Conservation (phyloP, 129 eudicot genomes). For the Tagetes patula region DNA sequence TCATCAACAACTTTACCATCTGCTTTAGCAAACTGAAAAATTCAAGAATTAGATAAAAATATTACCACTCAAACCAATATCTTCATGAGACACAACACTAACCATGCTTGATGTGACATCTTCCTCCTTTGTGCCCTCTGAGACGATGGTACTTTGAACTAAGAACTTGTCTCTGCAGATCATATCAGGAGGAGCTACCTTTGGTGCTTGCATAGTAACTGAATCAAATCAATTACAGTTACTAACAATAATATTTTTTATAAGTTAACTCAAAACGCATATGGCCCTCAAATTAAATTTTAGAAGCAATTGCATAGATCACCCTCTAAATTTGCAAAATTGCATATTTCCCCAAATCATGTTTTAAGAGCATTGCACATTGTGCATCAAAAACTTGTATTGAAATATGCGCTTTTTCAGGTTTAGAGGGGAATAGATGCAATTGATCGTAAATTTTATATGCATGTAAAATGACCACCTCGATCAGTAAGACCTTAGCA, state of each 20-base stretch:
- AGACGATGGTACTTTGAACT: constrained; percentile 55
- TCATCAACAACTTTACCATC: constrained; percentile 59
- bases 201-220: constrained; percentile 67
- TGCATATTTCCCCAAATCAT: too few relatives aligned
- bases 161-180: constrained; percentile 70
- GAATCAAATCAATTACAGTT: constrained; percentile 19
- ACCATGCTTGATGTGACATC: constrained; percentile 59
- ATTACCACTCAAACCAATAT: constrained; percentile 7
- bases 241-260: not conserved
- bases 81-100: constrained; percentile 16
- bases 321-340: too few relatives aligned
- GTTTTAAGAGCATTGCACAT: too few relatives aligned
- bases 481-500: not conserved
- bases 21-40: constrained; percentile 58
- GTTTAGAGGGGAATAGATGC: too few relatives aligned
- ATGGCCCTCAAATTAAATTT: not conserved
- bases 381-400: too few relatives aligned
- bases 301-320: not conserved
- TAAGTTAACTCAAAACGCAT: not conserved
- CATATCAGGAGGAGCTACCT: constrained; percentile 50
- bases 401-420: too few relatives aligned
- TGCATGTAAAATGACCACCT: not conserved
- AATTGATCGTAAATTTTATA: not conserved
- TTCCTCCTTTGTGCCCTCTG: constrained; percentile 53
- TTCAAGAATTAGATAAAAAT: constrained; percentile 22